Evolutionary conservation across 106 monocot genomes (phyloP).

Genomic region (Apostasia ramifera): DNA sequence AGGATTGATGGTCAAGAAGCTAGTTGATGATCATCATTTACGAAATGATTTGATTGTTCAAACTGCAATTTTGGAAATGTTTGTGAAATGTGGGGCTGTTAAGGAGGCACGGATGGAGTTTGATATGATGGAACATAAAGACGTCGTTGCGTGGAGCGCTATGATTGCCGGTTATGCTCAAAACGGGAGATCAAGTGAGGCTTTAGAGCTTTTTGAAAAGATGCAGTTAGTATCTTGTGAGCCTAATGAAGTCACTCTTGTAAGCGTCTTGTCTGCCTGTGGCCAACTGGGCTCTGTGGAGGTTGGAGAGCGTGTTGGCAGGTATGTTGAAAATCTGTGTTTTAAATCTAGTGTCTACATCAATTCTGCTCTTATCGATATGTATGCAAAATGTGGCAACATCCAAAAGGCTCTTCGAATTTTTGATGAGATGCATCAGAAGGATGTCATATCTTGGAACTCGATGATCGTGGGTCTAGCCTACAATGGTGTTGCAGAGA

Average conservation of each 20-base stretch:
- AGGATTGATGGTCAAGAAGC: conserved; percentile 55
- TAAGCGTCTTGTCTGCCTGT: conserved; percentile 71
- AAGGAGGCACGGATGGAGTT: conserved; percentile 75
- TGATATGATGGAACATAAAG: conserved; percentile 48
- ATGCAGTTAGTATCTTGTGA: conserved; percentile 44
- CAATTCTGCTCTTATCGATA: conserved; percentile 66
- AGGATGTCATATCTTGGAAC: conserved; percentile 78
- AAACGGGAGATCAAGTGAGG: conserved; percentile 74
- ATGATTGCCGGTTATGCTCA: conserved; percentile 96
- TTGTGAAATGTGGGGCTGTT: conserved; percentile 69
- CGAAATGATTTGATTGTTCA: conserved; percentile 51
- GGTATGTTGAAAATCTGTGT: conserved; percentile 42
- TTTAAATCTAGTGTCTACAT: conserved; percentile 41
- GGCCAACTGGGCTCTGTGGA: conserved; percentile 70
- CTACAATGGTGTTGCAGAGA: conserved; percentile 50
- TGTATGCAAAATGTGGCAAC: conserved; percentile 85
- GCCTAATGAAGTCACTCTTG: conserved; percentile 88
- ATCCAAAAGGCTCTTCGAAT: conserved; percentile 43
- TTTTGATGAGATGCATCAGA: conserved; percentile 54
- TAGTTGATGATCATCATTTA: conserved; percentile 31
- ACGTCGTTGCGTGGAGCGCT: conserved; percentile 85
- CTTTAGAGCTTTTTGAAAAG: conserved; percentile 66
- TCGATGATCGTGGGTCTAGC: conserved; percentile 89
- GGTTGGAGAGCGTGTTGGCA: conserved; percentile 53
- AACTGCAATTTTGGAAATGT: conserved; percentile 85